Evolutionary conservation across 192 early-diverging fungal species (phyloP).

Genomic region (Pecoramyces ruminantium): DNA sequence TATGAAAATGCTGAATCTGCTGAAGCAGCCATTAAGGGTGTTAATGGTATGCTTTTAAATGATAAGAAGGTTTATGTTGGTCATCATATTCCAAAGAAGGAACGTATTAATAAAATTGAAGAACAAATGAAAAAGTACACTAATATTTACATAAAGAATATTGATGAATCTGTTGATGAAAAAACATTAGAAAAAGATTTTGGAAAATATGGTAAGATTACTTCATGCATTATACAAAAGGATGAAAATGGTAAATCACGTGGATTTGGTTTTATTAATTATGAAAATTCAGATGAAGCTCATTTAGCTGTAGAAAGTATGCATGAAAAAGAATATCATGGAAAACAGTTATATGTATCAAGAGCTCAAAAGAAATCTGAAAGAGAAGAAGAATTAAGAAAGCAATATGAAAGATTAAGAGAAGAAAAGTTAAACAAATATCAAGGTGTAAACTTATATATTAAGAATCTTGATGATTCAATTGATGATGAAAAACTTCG

Average conservation of each 20-base stretch:
- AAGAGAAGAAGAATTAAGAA: conserved; percentile 41
- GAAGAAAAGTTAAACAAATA: conserved; percentile 94
- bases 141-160: conserved; percentile 96
- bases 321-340: conserved; percentile 80
- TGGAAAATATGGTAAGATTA: conserved; percentile 57
- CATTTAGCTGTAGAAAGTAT: conserved; percentile 73
- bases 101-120: conserved; percentile 79
- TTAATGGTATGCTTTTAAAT: conserved; percentile 98
- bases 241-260: conserved; percentile 74
- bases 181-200: conserved; percentile 68
- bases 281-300: conserved; percentile 75
- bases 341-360: conserved; percentile 82
- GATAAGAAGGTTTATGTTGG: conserved; percentile 96
- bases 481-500: conserved; percentile 93
- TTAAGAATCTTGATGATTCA: conserved; percentile 96
- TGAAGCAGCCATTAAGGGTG: conserved; percentile 85
- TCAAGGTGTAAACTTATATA: conserved; percentile 96
- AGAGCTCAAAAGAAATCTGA: conserved; percentile 90
- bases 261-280: conserved; percentile 98
- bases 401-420: conserved; percentile 87
- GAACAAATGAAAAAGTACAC: conserved; percentile 83
- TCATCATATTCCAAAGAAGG: conserved; percentile 77
- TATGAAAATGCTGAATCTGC: conserved; percentile 90
- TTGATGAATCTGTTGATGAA: conserved; percentile 61
- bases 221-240: conserved; percentile 55